Conservation (phyloP, 306 rosid genomes). For the Hippophae rhamnoides region DNA sequence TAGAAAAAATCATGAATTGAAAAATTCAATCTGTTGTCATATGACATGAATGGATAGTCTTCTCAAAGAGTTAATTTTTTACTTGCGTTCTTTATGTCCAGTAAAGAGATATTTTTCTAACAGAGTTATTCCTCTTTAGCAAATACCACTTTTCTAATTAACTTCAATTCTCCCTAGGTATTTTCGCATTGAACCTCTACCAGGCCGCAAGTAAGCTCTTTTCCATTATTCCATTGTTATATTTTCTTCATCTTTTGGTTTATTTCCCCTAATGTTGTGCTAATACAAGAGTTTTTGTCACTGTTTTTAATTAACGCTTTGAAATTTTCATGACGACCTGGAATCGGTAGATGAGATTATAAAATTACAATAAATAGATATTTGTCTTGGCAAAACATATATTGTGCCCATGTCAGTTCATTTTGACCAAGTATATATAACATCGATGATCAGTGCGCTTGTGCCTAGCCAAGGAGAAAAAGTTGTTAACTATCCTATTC, state of each 20-base stretch:
- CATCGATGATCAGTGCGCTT: slow-evolving; percentile 60
- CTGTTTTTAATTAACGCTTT: slow-evolving; percentile 6
- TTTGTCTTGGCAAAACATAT: slow-evolving; percentile 15
- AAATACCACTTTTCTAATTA: no score
- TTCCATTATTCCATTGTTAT: slow-evolving; percentile 6
- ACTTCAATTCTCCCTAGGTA: slow-evolving; percentile 40
- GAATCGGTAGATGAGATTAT: background rate
- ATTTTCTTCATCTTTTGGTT: background rate
- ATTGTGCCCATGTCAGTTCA: slow-evolving; percentile 3
- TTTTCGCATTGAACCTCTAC: slow-evolving; percentile 74
- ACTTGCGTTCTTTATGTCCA: no score
- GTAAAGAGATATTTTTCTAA: no score
- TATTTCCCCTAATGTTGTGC: slow-evolving; percentile 2
- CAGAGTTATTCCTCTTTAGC: no score
- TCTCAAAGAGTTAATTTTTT: no score
- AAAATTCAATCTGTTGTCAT: no score
- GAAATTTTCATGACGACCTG: background rate
- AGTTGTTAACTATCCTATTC: slow-evolving; percentile 76
- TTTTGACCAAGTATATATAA: slow-evolving; percentile 24
- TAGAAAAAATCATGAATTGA: no score
- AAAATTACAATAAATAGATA: background rate
- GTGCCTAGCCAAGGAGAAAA: slow-evolving; percentile 84
- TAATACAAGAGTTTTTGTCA: slow-evolving; percentile 2
- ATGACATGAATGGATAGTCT: no score
- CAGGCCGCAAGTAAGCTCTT: slow-evolving; percentile 74